Evolutionary conservation across 2,329 filamentous ascomycete species (phyloP), one percentile per base, ranked within the genome.

Genomic region (Microsporum canis): DNA sequence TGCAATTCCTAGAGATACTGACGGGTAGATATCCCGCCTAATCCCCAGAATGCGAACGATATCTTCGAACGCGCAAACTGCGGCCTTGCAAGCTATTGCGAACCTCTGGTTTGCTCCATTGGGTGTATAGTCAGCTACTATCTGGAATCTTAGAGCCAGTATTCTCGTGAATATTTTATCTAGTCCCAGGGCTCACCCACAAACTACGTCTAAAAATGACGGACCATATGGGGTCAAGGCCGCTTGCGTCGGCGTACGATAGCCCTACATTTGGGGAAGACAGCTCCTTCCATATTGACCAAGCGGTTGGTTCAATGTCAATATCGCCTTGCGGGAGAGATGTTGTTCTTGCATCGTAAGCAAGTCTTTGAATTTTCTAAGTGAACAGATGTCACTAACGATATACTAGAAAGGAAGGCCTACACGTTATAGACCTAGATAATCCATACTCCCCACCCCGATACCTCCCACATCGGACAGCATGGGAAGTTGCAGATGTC

Each of bases 401-500:
- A 23, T 10, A 36, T 57, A 5, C n/a, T 65, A 87, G 85, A 58
- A 89, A 89, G 59, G 88, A 94, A 69, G 91, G 91, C 55, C 81
- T 96, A 60, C 87, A 92, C 70, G 90, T 96, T 66, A 91, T 96
- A 69, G 91, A 96, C 68, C 80, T 96, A 55, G 91, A 96, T 75
- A 91, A 86, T 8, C 90, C 90, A 0, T 94, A 91, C 71, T 94
- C 88, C 63, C 87, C 88, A 7, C 92, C 92, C 17, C 87, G 91
- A 17, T 87, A 91, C 68, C 81, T 96, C 67, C 88, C 88, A 64
- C 89, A 95, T 74, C 88, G 89, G 60, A 86, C 90, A 49, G 88
- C 89, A n/a, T 96, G 91, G 90, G 85, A 95, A 58, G 91, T 96
- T 3, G 91, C 92, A 8, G 92, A 96, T 73, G 91, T 96, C 34